Evolutionary conservation across 2,329 filamentous ascomycete genomes (phyloP), one percentile per base, ranked within the genome.

Genomic region (Colletotrichum sidae): DNA sequence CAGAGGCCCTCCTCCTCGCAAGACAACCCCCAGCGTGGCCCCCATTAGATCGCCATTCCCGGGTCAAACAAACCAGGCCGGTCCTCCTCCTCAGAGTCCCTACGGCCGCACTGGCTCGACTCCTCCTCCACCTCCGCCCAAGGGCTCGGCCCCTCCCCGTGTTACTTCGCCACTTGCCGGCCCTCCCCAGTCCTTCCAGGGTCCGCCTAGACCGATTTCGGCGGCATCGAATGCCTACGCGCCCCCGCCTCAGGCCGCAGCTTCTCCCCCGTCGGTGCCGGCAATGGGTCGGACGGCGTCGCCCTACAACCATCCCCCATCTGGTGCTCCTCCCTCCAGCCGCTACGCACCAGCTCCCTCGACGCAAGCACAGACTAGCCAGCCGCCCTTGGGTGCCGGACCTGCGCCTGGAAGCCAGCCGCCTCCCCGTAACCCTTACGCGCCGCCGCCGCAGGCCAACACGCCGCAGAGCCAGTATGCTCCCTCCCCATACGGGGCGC

Each of bases 51-150:
- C 92, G 15, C 92, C 93, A 8, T 97, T 96, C 81, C 85, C 88
- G 2, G 87, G 87, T 70, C 89, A 92, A 73, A 84, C 85, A 65
- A 80, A 81, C 67, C 75, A 81, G 33, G 73, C 82, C 15, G 79
- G 85, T 63, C 85, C 87, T 15, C 89, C 90, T 57, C 84, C 86
- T 17, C 85, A 83, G 33, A 82, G 84, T 45, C 81, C 88, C 9
- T 92, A 86, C 11, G 84, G 86, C 63, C 88, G 85, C 69, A 84
- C 86, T 70, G 86, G 88, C 45, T 85, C 90, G 37, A 90, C 92
- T 50, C 92, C 93, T 55, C 88, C 92, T 37, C 92, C 92, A 8
- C 92, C 93, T 44, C 94, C 94, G 55, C 94, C 95, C 6, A 97
- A 96, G 81, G 93, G 90, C 53, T 84, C 88, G 38, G 88, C 88